Conservation (phyloP, 495 filamentous ascomycete species). For the Margaritispora aquatica region DNA sequence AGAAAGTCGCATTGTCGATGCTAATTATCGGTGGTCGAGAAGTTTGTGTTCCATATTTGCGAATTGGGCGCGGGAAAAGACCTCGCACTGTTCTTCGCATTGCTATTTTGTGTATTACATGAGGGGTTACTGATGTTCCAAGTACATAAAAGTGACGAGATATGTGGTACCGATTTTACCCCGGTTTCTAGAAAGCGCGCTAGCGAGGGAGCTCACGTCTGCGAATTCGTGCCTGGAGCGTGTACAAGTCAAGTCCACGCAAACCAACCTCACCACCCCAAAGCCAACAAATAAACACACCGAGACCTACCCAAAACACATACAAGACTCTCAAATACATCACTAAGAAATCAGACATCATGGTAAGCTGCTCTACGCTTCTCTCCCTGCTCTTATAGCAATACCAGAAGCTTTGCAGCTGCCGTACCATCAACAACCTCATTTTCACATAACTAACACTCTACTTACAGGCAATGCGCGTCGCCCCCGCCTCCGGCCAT, state of each 20-base stretch:
- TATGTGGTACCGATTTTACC: neutral
- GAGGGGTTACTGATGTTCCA: neutral
- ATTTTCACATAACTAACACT: conserved; percentile 7
- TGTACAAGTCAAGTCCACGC: neutral
- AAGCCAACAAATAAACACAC: neutral
- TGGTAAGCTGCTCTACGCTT: conserved; percentile 32
- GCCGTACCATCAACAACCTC: neutral
- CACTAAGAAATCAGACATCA: conserved; percentile 29
- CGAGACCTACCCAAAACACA: neutral
- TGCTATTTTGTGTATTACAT: neutral
- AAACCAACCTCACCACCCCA: conserved; percentile 9
- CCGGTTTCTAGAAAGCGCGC: conserved; percentile 1
- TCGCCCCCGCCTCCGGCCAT: conserved; percentile 63
- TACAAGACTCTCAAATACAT: neutral
- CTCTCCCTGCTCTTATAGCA: neutral
- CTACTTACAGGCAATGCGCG: conserved; percentile 70
- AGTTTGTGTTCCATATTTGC: conserved; percentile 16
- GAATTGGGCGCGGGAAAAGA: neutral
- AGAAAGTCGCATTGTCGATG: conserved; percentile 74
- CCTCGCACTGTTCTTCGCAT: neutral
- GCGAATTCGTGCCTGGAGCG: conserved; percentile 14
- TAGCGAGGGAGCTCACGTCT: conserved; percentile 13
- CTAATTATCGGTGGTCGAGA: conserved; percentile 53
- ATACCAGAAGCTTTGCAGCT: neutral
- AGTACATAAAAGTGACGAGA: neutral